phyloP scores from a whole-genome alignment of 306 rosid genomes.

The Begonia peltatifolia region DNA sequence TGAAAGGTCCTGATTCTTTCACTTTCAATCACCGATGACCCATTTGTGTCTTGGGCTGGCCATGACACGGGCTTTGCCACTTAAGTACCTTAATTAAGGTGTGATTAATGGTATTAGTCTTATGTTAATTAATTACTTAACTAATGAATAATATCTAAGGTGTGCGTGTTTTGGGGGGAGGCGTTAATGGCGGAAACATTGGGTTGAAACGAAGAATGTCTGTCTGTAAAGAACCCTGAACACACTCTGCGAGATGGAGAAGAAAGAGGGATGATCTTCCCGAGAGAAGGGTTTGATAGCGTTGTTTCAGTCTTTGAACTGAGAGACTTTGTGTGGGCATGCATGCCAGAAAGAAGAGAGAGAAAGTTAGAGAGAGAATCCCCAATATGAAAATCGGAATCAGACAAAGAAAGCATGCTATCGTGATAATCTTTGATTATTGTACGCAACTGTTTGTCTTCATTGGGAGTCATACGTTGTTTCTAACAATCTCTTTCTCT shows the following conservation, averaged over 20 bases:
- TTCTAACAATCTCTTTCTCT: too few relatives aligned
- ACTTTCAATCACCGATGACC: neutral
- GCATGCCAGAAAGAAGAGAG: neutral
- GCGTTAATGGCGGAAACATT: conserved; percentile 12
- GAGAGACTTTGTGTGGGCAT: neutral
- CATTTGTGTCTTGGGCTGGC: neutral
- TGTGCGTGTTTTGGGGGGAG: too few relatives aligned
- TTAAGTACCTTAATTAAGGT: too few relatives aligned
- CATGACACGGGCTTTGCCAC: too few relatives aligned
- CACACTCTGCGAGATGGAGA: conserved; percentile 3
- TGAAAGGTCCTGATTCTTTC: conserved; percentile 2
- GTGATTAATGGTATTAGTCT: too few relatives aligned
- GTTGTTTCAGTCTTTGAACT: neutral
- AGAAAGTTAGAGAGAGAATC: neutral
- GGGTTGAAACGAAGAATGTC: conserved; percentile 39
- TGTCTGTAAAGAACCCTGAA: conserved; percentile 17
- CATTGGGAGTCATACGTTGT: neutral
- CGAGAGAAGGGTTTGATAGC: conserved; percentile 7
- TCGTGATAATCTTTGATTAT: neutral
- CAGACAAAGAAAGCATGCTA: neutral
- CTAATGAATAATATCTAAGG: too few relatives aligned
- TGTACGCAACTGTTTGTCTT: neutral
- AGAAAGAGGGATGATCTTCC: conserved; percentile 27
- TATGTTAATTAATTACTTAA: too few relatives aligned
- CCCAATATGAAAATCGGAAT: too few relatives aligned